These are phyloP conservation scores for Aspergillus ibericus DNA, from an alignment of 2,329 filamentous ascomycete species.

Conservation along the genomic window DNA sequence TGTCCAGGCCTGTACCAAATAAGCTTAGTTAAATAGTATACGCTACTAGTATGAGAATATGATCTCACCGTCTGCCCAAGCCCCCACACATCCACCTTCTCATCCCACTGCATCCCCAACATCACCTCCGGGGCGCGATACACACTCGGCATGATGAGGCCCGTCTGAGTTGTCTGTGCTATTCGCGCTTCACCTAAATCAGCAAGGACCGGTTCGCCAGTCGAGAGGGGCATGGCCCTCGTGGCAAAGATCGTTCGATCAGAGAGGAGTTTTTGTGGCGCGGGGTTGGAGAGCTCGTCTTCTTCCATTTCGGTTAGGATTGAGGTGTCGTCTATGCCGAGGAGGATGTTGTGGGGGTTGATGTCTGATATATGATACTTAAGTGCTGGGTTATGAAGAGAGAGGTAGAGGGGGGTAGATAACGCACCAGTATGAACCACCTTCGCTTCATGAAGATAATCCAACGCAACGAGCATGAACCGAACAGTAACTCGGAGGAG, in stretches of 20 bases:
- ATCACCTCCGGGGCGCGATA: constrained; percentile 42
- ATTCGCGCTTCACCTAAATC: constrained; percentile 48
- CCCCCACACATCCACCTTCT: constrained; percentile 51
- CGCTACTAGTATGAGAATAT: constrained; percentile 4
- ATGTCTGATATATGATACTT: constrained; percentile 33
- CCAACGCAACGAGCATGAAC: constrained; percentile 80
- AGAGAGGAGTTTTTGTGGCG: constrained; percentile 40
- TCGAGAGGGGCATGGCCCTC: constrained; percentile 31
- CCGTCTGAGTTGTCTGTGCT: constrained; percentile 34
- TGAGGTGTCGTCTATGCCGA: constrained; percentile 35
- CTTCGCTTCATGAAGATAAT: constrained; percentile 85
- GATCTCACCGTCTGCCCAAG: constrained; percentile 45
- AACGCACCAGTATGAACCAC: constrained; percentile 39
- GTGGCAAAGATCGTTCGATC: constrained; percentile 44
- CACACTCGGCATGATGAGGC: constrained; percentile 19
- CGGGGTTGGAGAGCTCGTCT: constrained; percentile 38
- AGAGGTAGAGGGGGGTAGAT: neutral
- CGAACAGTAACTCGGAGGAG: constrained; percentile 56
- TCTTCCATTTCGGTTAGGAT: constrained; percentile 39
- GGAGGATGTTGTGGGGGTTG: constrained; percentile 45
- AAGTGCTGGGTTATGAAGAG: neutral
- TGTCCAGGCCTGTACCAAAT: constrained; percentile 36
- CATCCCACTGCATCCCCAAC: constrained; percentile 43
- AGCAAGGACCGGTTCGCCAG: constrained; percentile 41
- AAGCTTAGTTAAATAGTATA: constrained; percentile 1